phyloP scores from a whole-genome alignment of 176 grass and related monocot genomes.

The Carex kokanica region DNA sequence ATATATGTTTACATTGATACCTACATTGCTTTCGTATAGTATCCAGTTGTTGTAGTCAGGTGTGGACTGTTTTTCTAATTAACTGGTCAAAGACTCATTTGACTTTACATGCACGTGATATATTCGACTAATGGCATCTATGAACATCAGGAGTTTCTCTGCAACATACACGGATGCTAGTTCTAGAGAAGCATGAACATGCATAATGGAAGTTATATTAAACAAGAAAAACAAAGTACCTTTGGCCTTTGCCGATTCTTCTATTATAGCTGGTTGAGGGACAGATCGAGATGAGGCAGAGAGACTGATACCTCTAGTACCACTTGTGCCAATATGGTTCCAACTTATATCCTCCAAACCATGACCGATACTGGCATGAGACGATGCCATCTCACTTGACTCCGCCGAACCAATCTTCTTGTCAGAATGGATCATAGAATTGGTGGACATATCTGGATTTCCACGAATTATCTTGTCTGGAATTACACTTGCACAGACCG shows the following conservation, averaged over 20 bases:
- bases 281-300: neutral
- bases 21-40: neutral
- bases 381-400: constrained; percentile 8
- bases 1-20: neutral
- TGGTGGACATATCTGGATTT: neutral
- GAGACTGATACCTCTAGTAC: neutral
- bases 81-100: neutral
- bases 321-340: neutral
- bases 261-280: neutral
- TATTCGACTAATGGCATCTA: neutral
- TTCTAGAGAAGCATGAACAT: neutral
- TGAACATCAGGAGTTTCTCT: neutral
- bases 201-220: neutral
- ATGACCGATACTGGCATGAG: constrained; percentile 7
- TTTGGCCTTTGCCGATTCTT: constrained; percentile 23
- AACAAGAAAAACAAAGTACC: constrained; percentile 4
- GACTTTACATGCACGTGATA: neutral
- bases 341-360: constrained; percentile 25
- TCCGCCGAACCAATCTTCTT: neutral
- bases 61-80: neutral
- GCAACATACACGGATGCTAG: neutral
- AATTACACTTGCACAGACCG: constrained; percentile 20
- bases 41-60: neutral
- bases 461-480: constrained; percentile 36
- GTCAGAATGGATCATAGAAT: neutral